Percentiles rank a stretch among this genome's conserved stretches.
Evolutionary conservation across 257 asterid genomes (phyloP).

Genomic region (Penstemon eatonii): DNA sequence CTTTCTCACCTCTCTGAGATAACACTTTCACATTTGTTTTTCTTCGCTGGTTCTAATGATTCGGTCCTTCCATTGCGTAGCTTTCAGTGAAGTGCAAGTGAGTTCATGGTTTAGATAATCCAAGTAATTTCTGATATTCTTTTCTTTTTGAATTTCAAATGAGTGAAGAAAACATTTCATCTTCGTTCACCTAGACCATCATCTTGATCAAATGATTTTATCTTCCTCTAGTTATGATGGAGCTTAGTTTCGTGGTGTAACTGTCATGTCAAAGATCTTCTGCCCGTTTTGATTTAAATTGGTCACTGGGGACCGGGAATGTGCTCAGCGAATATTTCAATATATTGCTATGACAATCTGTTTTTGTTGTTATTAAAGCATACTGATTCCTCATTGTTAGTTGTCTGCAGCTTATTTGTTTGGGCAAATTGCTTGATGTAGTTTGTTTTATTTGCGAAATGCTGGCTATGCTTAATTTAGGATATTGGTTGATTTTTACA

Average conservation of each 20-base stretch:
- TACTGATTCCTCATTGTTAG: neutral
- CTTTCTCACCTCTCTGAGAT: neutral
- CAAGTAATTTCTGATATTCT: neutral
- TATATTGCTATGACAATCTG: neutral
- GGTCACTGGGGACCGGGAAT: neutral
- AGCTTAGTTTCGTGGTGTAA: neutral
- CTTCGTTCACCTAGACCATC: neutral
- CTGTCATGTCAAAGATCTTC: neutral
- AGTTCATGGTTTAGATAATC: neutral
- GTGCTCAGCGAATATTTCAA: neutral
- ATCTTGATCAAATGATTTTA: neutral
- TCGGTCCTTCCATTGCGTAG: neutral
- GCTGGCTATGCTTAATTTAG: slow-evolving; percentile 24
- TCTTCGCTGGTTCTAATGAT: neutral
- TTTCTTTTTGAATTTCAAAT: neutral
- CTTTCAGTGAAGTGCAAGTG: slow-evolving; percentile 14
- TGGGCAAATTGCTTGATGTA: slow-evolving; percentile 16
- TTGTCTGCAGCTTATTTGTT: slow-evolving; percentile 6
- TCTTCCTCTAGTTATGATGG: neutral
- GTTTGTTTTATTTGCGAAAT: slow-evolving; percentile 6
- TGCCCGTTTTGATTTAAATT: neutral
- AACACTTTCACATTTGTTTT: neutral
- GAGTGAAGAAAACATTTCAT: neutral
- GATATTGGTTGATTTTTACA: slow-evolving; percentile 28
- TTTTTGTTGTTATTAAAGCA: neutral